Base-by-base conservation (phyloP, 345 rosid genomes). In the Stellera chamaejasme region DNA sequence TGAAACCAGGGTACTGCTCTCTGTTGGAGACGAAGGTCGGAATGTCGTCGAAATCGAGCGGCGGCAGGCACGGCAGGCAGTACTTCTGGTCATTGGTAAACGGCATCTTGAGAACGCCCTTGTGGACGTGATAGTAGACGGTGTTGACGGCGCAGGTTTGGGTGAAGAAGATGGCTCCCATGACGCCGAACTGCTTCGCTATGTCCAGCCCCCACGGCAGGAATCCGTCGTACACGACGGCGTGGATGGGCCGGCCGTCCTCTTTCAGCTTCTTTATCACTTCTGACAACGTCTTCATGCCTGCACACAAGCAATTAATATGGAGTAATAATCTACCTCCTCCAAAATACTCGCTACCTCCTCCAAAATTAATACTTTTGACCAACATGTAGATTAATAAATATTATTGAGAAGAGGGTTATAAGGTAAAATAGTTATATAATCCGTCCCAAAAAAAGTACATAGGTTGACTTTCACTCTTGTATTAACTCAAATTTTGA, bases 121-220 rank as follows among this genome's bases (percentile, higher is more conserved):
- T 44, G 36, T 45, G 43, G 9, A 56, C 48, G 43, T 56, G 59
- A 48, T 56, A 56, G 45, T 56, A n/a, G 13, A 56, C 32, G 15
- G 36, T 56, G 14, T 56, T 56, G 26, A 56, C 59, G 2, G 60
- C 13, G 27, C 48, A 56, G 27, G 49, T 19, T 11, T 56, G 59
- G 0, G 59, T 56, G 39, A 56, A 44, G 27, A 56, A 56, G 48
- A 43, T 48, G 10, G 23, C 59, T 5, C 19, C 41, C 2, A 45
- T 10, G 1, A 56, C 27, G 50, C 50, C 60, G 14, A 45, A 56
- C 19, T 45, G 50, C 60, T 26, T 56, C 10, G 60, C 60, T 5
- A 56, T 49, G 36, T 56, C 60, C 12, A 44, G 50, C 14, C 49
- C 49, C 60, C 60, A 56, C 6, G 50, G 50, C 5, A n/a, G 0